Conservation (phyloP, 129 eudicot species). For the Oenanthe sinensis region DNA sequence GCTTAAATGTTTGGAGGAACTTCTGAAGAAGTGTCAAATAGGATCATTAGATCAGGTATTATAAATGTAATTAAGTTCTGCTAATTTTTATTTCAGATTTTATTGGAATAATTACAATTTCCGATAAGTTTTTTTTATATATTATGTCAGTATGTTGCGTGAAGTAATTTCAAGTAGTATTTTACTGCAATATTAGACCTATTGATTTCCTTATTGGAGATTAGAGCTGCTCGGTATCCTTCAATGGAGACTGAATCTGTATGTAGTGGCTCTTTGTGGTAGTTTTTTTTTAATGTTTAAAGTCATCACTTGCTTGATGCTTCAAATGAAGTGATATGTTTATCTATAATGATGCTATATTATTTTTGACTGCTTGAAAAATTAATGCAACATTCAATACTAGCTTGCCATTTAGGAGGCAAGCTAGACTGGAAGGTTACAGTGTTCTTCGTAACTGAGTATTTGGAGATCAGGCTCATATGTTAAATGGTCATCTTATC, state of each 20-base stretch:
- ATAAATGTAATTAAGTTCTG: background rate
- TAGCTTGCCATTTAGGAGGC: background rate
- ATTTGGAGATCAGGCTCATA: background rate
- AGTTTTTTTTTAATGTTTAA: too few relatives aligned
- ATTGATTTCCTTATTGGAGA: background rate
- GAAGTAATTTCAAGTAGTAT: background rate
- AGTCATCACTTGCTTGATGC: background rate
- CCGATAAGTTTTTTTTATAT: background rate
- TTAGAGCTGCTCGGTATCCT: background rate
- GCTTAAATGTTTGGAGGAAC: constrained; percentile 75
- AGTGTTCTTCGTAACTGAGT: background rate
- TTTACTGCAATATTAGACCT: background rate
- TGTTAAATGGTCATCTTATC: background rate
- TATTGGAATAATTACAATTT: background rate
- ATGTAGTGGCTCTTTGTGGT: background rate
- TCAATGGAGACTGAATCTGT: background rate
- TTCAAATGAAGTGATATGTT: background rate
- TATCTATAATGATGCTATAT: background rate
- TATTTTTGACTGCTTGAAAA: too few relatives aligned
- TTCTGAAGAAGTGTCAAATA: constrained; percentile 54
- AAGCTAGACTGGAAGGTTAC: background rate
- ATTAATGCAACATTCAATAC: background rate
- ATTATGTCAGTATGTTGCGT: background rate
- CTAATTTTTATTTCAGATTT: background rate
- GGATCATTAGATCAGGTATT: constrained; percentile 74